Base-by-base conservation (phyloP, 2,329 filamentous ascomycete species). In the Ophiostoma montium region DNA sequence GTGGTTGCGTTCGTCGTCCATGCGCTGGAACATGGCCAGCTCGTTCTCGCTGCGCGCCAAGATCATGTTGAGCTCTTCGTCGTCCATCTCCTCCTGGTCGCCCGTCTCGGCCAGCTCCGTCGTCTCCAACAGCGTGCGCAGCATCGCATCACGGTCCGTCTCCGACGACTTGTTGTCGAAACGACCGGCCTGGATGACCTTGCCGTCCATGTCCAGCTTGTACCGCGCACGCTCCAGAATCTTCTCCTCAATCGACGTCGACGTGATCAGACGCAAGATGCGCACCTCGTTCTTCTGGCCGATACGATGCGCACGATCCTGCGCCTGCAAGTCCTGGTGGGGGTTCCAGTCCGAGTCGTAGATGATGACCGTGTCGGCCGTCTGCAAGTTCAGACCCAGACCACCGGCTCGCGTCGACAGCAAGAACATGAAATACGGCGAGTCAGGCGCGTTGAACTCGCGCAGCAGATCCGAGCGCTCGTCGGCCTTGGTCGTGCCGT, bases 271-370 rank as follows among this genome's bases (percentile, higher is more conserved):
- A 65, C 92, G 83, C 52, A 98, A 70, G 63, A 98, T 98, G 59
- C 92, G 85, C 50, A 98, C 92, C 66, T 98, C 92, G 59, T 98
- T 98, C 80, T 98, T 98, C 66, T 98, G 92, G 54, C 92, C 92
- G 57, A 98, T 98, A 84, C 92, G 90, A 80, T 98, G 92, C 43
- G 92, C 92, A 82, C 92, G 92, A 83, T 98, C 92, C 63, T 98
- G 92, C 13, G 92, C 92, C 66, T 98, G 92, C 66, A 98, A 72
- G 84, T 98, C 92, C 66, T 98, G 92, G 63, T 96, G 90, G 62
- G 92, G 92, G 66, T 98, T 98, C 92, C 92, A 98, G 70, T 98
- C 92, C 0, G 92, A 98, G 62, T 98, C 92, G 67, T 95, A 98
- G 61, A 98, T 98, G 66, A 98, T 95, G 69, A 98, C 92, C 1